These are phyloP conservation scores for Orychophragmus violaceus DNA, from an alignment of 345 rosid species.

Conservation along the genomic window DNA sequence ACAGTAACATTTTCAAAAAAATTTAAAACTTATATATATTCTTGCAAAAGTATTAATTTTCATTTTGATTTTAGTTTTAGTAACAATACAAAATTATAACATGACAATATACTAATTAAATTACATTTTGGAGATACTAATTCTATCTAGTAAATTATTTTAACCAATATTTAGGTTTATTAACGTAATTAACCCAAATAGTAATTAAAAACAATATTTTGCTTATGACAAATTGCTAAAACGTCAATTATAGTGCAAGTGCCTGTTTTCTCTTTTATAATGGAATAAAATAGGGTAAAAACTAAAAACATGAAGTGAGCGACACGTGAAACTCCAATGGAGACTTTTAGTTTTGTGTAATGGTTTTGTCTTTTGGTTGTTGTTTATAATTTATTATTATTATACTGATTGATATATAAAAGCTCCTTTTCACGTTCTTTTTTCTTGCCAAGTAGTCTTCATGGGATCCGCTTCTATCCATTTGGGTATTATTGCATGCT, in stretches of 20 bases:
- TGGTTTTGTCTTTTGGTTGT: neutral
- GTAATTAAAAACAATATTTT: neutral
- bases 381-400: neutral
- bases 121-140: neutral
- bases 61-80: neutral
- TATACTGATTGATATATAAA: slow-evolving; percentile 3
- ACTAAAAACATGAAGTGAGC: neutral
- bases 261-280: slow-evolving; percentile 7
- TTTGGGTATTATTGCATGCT: slow-evolving; percentile 19
- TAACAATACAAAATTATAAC: neutral
- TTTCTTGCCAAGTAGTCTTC: slow-evolving; percentile 24
- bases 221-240: neutral
- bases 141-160: neutral
- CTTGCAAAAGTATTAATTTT: no score
- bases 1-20: no score
- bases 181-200: neutral
- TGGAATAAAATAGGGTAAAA: neutral
- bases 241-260: neutral
- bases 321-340: slow-evolving; percentile 24
- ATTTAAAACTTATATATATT: no score
- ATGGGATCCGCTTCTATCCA: slow-evolving; percentile 23
- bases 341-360: neutral
- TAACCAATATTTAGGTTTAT: neutral
- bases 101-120: neutral
- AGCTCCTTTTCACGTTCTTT: slow-evolving; percentile 13